Conservation (phyloP, 176 grass and related monocot genomes). For the Oryza nivara region DNA sequence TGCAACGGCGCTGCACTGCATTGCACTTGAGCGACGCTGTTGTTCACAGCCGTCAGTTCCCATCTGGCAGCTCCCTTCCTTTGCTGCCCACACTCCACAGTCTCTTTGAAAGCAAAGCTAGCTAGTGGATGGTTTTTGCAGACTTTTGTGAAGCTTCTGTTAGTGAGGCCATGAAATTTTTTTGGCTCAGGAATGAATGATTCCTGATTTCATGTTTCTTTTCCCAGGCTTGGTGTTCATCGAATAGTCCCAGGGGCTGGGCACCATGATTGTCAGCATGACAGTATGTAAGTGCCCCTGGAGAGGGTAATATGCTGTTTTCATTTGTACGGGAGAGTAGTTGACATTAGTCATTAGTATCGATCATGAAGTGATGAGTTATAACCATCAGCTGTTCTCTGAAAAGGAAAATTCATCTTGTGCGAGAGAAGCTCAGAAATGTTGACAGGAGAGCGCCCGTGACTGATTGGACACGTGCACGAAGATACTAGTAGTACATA, state of each 20-base stretch:
- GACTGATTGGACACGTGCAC: not conserved
- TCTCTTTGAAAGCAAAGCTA: slow-evolving; percentile 13
- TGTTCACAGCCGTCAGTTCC: slow-evolving; percentile 32
- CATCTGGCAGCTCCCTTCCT: not conserved
- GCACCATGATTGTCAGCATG: not conserved
- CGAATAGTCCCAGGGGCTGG: not conserved
- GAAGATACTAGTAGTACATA: not conserved
- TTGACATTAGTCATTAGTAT: not conserved
- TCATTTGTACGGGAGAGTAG: not conserved
- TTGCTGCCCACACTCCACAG: not conserved
- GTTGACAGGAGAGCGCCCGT: not conserved
- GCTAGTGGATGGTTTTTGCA: not conserved
- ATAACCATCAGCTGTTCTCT: not conserved
- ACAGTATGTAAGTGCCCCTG: not conserved
- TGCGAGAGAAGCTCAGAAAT: not conserved
- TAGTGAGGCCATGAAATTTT: not conserved
- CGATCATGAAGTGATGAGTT: not conserved
- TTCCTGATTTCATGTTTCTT: not conserved
- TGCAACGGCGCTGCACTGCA: not conserved
- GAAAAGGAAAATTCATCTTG: not conserved
- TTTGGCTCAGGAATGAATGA: not conserved
- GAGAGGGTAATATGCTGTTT: not conserved
- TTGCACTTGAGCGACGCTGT: not conserved
- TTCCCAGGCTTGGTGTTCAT: slow-evolving; percentile 2
- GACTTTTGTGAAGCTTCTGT: slow-evolving; percentile 31